Evolutionary conservation across 2,329 filamentous ascomycete species (phyloP).

Genomic region (Coccinonectria pachysandricola): DNA sequence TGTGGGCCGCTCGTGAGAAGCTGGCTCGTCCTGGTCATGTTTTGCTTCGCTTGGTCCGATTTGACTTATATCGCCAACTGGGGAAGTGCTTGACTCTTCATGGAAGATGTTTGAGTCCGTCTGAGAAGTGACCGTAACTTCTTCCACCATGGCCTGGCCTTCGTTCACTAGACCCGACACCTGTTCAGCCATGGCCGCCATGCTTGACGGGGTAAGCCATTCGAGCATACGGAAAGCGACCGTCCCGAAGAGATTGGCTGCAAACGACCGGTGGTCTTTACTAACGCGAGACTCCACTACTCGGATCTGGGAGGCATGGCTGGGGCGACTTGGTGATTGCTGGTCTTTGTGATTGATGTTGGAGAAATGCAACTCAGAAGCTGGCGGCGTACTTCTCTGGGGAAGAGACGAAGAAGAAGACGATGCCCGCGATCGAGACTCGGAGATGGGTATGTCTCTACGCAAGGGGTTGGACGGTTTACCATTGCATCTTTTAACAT

Average conservation of each 20-base stretch:
- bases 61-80: too few relatives aligned
- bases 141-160: slow-evolving; percentile 1
- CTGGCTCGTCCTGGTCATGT: too few relatives aligned
- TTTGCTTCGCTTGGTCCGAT: too few relatives aligned
- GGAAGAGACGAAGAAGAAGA: too few relatives aligned
- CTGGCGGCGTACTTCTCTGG: too few relatives aligned
- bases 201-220: slow-evolving; percentile 53
- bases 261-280: slow-evolving; percentile 50
- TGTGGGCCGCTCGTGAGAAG: too few relatives aligned
- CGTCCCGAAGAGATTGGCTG: slow-evolving; percentile 54
- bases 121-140: background rate
- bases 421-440: slow-evolving; percentile 2
- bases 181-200: slow-evolving; percentile 37
- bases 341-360: slow-evolving; percentile 1
- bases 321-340: background rate
- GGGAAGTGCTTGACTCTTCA: too few relatives aligned
- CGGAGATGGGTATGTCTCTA: slow-evolving; percentile 3
- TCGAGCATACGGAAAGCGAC: slow-evolving; percentile 60
- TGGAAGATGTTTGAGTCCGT: too few relatives aligned
- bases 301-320: slow-evolving; percentile 19
- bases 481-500: slow-evolving; percentile 8
- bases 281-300: slow-evolving; percentile 36
- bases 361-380: too few relatives aligned
- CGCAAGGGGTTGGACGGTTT: slow-evolving; percentile 2
- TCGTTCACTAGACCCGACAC: slow-evolving; percentile 9